Base-by-base conservation (phyloP, 2,329 filamentous ascomycete species). In the Thermochaetoides dissita region DNA sequence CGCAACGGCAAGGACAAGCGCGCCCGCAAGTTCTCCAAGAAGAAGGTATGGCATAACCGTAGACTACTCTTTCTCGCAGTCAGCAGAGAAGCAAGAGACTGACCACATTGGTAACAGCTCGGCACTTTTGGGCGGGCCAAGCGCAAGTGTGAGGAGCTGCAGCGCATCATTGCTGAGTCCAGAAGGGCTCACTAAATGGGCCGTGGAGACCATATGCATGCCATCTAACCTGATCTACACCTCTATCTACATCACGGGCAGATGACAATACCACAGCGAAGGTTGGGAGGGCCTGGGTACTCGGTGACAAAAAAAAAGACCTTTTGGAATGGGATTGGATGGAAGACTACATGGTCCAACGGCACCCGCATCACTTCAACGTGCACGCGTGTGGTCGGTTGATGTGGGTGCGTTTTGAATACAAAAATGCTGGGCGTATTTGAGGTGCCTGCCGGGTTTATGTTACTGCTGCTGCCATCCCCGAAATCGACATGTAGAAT, bases 1-100 rank as follows among this genome's bases (percentile, higher is more conserved):
- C 86, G 91, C 63, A 98, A 98, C 84, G 82, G 78, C 75, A 93
- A 94, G 76, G 91, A 98, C 73, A 96, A 96, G 85, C 86, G 89
- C 71, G 89, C 89, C 62, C 80, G 89, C 60, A 95, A 95, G 82
- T 84, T 95, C 63, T 89, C 89, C 62, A 96, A 96, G 88, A 95
- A 94, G 84, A 81, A 89, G 69, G 83, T 89, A 78, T 58, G 81
- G 77, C 28, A 0, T 7, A 10, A 11, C n/a, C 29, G 30, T 30
- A 10, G 5, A 28, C 24, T 2, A 11, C 28, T 29, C 28, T 29
- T 17, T 9, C 37, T n/a, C 31, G 6, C 9, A 24, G 7, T 8
- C 1, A 11, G 11, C 4, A 39, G 40, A 41, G 46, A 47, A 35
- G 59, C 60, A 47, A 62, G 53, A 30, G 28, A 24, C 17, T 24